These are phyloP conservation scores for Candida morakotiae DNA, from an alignment of 805 yeast genomes.

Conservation along the genomic window DNA sequence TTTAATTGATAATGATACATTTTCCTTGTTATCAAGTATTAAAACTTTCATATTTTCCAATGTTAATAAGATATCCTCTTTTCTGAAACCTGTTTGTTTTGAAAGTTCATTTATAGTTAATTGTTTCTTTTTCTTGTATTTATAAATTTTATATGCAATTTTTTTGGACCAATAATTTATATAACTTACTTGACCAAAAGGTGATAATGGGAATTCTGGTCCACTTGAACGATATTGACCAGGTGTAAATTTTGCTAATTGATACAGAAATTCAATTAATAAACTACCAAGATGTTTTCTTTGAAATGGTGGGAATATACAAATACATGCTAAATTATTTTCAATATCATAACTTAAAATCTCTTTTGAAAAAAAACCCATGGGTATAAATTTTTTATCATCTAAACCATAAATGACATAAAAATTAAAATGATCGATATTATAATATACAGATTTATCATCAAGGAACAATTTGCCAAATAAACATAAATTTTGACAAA, in stretches of 20 bases:
- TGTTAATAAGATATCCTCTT: slow-evolving; percentile 57
- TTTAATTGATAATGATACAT: slow-evolving; percentile 15
- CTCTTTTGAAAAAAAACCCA: slow-evolving; percentile 94
- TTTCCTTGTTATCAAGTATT: slow-evolving; percentile 7
- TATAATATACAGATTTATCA: slow-evolving; percentile 82
- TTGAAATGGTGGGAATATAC: slow-evolving; percentile 91
- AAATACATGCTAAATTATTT: slow-evolving; percentile 80
- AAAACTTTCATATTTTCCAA: slow-evolving; percentile 49
- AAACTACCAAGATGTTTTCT: slow-evolving; percentile 71
- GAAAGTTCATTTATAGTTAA: slow-evolving; percentile 50
- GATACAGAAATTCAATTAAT: slow-evolving; percentile 80
- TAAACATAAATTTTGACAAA: slow-evolving; percentile 77
- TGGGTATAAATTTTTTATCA: slow-evolving; percentile 40
- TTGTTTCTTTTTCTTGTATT: slow-evolving; percentile 3
- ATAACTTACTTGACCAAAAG: slow-evolving; percentile 73
- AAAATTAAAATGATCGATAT: slow-evolving; percentile 75
- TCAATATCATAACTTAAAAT: slow-evolving; percentile 72
- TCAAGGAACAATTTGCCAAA: slow-evolving; percentile 87
- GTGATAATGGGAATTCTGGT: slow-evolving; percentile 88
- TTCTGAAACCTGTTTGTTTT: slow-evolving; percentile 57
- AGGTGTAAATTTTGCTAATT: slow-evolving; percentile 50
- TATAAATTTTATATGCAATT: slow-evolving; percentile 19
- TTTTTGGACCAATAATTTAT: slow-evolving; percentile 67
- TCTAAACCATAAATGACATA: slow-evolving; percentile 62
- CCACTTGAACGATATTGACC: slow-evolving; percentile 65